These are phyloP conservation scores for Gaeumannomyces tritici DNA, from an alignment of 2,329 filamentous ascomycete genomes.

Conservation along the genomic window DNA sequence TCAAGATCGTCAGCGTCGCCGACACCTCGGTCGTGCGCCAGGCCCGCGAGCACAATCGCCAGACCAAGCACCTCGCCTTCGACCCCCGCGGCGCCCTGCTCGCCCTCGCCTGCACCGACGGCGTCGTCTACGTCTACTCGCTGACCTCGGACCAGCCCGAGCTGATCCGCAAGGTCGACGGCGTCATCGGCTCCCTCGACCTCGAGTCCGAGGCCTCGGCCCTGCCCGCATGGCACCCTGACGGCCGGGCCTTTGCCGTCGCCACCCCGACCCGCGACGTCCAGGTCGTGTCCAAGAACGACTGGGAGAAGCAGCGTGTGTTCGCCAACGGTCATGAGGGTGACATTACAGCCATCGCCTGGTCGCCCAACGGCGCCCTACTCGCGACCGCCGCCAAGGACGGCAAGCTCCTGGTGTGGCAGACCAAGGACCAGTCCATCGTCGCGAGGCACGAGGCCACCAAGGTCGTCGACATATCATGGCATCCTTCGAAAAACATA, in stretches of 20 bases:
- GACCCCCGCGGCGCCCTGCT: conserved; percentile 69
- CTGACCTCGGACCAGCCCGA: conserved; percentile 69
- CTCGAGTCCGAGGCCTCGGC: conserved; percentile 68
- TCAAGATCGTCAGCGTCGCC: conserved; percentile 77
- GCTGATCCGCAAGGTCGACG: conserved; percentile 75
- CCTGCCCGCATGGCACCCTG: conserved; percentile 80
- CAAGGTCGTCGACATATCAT: conserved; percentile 76
- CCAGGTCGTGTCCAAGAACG: conserved; percentile 75
- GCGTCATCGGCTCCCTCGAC: conserved; percentile 71
- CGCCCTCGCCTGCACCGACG: conserved; percentile 79
- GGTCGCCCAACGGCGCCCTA: conserved; percentile 91
- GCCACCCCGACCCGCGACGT: conserved; percentile 76
- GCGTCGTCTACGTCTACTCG: conserved; percentile 83
- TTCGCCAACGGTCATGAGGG: conserved; percentile 75
- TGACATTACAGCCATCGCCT: conserved; percentile 78
- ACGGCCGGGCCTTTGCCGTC: conserved; percentile 82
- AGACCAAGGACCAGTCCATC: conserved; percentile 76
- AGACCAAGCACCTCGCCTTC: conserved; percentile 88
- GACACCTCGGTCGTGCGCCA: conserved; percentile 70
- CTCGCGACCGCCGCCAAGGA: conserved; percentile 63
- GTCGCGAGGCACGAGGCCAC: conserved; percentile 70
- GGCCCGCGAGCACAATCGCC: conserved; percentile 72
- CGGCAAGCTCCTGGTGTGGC: conserved; percentile 72
- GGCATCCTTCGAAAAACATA: conserved; percentile 86
- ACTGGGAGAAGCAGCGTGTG: conserved; percentile 77